Base-by-base conservation (phyloP, 345 rosid species). In the Brassica juncea region DNA sequence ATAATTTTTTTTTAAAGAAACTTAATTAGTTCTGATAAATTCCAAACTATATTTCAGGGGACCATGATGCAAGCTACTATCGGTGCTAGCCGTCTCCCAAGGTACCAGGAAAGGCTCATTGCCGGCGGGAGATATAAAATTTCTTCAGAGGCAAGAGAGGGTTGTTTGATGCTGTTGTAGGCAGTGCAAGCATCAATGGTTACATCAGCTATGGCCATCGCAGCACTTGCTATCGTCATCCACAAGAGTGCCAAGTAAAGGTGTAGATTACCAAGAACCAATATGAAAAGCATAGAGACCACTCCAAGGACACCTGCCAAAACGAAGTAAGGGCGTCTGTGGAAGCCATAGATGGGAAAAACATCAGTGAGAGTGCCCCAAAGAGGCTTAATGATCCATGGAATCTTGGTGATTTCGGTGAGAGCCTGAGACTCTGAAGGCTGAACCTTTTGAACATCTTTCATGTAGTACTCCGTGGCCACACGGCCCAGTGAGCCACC, bases 281-380 rank as follows among this genome's bases (percentile, higher is more conserved):
- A 87, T 80, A 93, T 73, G 69, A 91, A 21, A 11, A 93, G 84
- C 94, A 90, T 82, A 58, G 98, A 83, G 70, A 86, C 71, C 79
- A 84, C 86, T 30, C 98, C 94, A 16, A 96, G 84, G 55, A 87
- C 63, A 44, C 99, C 99, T 94, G 88, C 82, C 34, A 90, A 76
- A 63, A 93, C 70, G 81, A 96, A 88, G 82, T 96, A 96, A 68
- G 99, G 99, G 4, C 97, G 89, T 71, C 98, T 85, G 8, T 91
- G 87, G 76, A 85, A 96, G 16, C 99, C 99, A n/a, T 66, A 49
- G 67, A 96, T 76, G 0, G 99, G 98, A 68, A 96, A 78, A 70
- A 96, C 94, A 86, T 96, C 97, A 6, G 99, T 94, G 83, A 94
- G 90, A 71, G 91, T 88, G 4, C 99, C 98, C 97, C 98, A 94